Percentiles rank a stretch among this genome's conserved stretches.
Evolutionary conservation across 768 basidiomycete genomes (phyloP).

Genomic region (Amanita fuliginea): DNA sequence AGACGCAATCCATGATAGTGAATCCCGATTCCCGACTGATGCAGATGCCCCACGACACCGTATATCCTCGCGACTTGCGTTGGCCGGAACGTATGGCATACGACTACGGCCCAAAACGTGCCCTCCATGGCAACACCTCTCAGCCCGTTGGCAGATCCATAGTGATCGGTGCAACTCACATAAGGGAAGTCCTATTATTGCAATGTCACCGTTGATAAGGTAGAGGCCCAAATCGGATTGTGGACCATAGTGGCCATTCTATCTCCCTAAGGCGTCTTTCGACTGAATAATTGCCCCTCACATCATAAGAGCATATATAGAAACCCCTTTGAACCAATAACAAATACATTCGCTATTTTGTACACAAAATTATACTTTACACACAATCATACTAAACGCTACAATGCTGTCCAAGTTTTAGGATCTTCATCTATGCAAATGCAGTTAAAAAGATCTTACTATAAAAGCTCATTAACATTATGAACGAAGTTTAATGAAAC

Average conservation of each 20-base stretch:
- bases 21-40: conserved; percentile 35
- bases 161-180: conserved; percentile 16
- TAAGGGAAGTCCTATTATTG: conserved; percentile 46
- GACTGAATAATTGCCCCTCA: no score
- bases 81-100: conserved; percentile 76
- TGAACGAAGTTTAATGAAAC: neutral
- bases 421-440: conserved; percentile 4
- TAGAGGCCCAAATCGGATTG: conserved; percentile 29
- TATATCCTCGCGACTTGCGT: conserved; percentile 45
- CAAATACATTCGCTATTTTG: neutral
- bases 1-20: conserved; percentile 63
- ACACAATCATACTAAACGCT: neutral
- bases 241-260: conserved; percentile 40
- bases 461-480: neutral
- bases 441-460: neutral
- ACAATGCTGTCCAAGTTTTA: neutral
- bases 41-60: conserved; percentile 68
- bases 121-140: conserved; percentile 27
- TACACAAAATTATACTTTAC: no score
- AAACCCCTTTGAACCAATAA: neutral
- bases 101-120: conserved; percentile 81
- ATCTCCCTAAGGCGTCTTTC: no score
- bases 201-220: conserved; percentile 45
- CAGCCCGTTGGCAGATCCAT: no score
- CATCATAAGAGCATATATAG: no score